Percentiles rank a stretch among this genome's conserved stretches.
phyloP scores from a whole-genome alignment of 1,284 basidiomycete species.

The Ganoderma leucocontextum region DNA sequence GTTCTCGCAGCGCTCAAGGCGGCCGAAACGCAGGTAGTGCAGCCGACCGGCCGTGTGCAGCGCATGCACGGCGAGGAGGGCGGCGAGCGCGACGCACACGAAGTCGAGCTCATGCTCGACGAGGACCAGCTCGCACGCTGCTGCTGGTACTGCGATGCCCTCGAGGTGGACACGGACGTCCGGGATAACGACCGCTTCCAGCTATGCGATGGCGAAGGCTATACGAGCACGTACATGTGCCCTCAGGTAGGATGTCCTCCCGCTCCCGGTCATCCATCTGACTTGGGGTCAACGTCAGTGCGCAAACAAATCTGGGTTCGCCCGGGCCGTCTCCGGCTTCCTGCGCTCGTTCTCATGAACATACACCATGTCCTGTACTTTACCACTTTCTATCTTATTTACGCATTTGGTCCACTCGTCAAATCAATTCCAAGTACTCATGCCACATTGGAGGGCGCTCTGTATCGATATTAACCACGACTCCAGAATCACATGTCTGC shows the following conservation, averaged over 20 bases:
- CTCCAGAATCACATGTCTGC: background rate
- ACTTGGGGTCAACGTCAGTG: background rate
- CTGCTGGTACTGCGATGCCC: slow-evolving; percentile 10
- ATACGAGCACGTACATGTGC: slow-evolving; percentile 9
- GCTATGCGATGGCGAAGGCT: slow-evolving; percentile 1
- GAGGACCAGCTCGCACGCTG: slow-evolving; percentile 13
- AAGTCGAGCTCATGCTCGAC: slow-evolving; percentile 7
- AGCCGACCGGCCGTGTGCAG: slow-evolving; percentile 3
- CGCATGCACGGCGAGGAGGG: slow-evolving; percentile 4
- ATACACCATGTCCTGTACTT: background rate
- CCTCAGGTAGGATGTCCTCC: background rate
- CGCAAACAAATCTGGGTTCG: background rate
- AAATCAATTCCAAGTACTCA: too few relatives aligned
- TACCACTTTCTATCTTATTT: background rate
- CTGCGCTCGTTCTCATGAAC: slow-evolving; percentile 31
- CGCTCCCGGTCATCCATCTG: background rate
- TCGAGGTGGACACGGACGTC: background rate
- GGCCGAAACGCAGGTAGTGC: slow-evolving; percentile 1
- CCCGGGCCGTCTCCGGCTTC: background rate
- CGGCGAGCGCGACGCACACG: slow-evolving; percentile 13
- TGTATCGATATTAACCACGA: background rate
- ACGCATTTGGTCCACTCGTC: background rate
- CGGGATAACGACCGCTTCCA: slow-evolving; percentile 1
- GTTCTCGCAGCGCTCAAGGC: slow-evolving; percentile 4
- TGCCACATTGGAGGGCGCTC: too few relatives aligned